Conservation (phyloP, 2,329 filamentous ascomycete genomes). For the Fusarium sp. region DNA sequence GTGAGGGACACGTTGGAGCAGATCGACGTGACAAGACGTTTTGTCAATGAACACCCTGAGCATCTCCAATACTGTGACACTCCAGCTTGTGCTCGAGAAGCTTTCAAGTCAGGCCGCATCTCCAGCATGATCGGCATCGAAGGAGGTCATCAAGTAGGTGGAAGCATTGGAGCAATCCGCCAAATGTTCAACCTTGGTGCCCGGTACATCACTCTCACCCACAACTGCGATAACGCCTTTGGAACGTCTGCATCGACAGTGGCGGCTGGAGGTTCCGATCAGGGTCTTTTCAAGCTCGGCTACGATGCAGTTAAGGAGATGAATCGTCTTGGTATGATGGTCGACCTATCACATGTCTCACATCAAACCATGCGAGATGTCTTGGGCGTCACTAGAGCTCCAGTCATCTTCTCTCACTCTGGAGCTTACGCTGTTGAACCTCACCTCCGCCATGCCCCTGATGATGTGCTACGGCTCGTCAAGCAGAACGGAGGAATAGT, state of each 20-base stretch:
- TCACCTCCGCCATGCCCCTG: constrained; percentile 51
- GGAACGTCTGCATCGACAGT: constrained; percentile 45
- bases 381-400: constrained; percentile 38
- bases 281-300: constrained; percentile 41
- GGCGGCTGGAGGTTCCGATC: constrained; percentile 34
- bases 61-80: constrained; percentile 42
- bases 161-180: constrained; percentile 46
- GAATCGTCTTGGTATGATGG: constrained; percentile 49
- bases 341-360: constrained; percentile 45
- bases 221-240: constrained; percentile 47
- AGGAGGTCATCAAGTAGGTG: constrained; percentile 48
- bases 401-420: constrained; percentile 47
- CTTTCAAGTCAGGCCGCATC: constrained; percentile 46
- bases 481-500: constrained; percentile 50
- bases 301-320: constrained; percentile 46
- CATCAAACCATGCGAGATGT: constrained; percentile 45
- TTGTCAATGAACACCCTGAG: constrained; percentile 40
- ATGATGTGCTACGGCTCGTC: constrained; percentile 49
- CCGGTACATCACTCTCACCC: constrained; percentile 50
- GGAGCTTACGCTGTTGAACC: constrained; percentile 40
- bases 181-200: constrained; percentile 50
- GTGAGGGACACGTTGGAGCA: constrained; percentile 41
- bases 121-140: constrained; percentile 51
- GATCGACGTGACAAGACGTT: constrained; percentile 45
- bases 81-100: constrained; percentile 38